These are phyloP conservation scores for Sclerotinia spermophila DNA, from an alignment of 2,329 filamentous ascomycete genomes.

Conservation along the genomic window DNA sequence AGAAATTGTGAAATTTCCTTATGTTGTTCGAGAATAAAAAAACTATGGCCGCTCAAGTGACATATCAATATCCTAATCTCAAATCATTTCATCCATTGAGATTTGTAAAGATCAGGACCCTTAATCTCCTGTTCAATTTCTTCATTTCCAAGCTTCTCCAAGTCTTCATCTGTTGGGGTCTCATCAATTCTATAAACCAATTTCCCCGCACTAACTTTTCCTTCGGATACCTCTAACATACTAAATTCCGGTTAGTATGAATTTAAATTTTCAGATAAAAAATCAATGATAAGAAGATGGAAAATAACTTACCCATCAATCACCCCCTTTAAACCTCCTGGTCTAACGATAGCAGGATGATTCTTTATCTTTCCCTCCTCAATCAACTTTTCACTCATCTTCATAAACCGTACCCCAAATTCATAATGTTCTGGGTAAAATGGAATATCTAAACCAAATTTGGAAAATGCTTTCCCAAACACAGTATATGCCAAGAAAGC, in stretches of 20 bases:
- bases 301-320: too few relatives aligned
- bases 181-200: not conserved
- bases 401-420: too few relatives aligned
- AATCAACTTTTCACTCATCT: too few relatives aligned
- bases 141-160: not conserved
- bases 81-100: not conserved
- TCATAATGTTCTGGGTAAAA: too few relatives aligned
- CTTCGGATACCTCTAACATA: not conserved
- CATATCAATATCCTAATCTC: not conserved
- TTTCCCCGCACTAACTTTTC: not conserved
- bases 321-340: too few relatives aligned
- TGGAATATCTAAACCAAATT: too few relatives aligned
- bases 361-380: too few relatives aligned
- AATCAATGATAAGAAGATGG: too few relatives aligned
- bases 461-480: too few relatives aligned
- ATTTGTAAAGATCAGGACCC: not conserved
- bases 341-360: too few relatives aligned
- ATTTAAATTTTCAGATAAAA: too few relatives aligned
- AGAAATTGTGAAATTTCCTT: not conserved
- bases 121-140: not conserved
- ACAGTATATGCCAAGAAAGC: not conserved
- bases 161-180: not conserved
- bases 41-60: not conserved
- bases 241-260: not conserved
- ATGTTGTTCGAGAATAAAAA: not conserved